phyloP scores from a whole-genome alignment of 345 rosid species.

The Lepidium sativum region DNA sequence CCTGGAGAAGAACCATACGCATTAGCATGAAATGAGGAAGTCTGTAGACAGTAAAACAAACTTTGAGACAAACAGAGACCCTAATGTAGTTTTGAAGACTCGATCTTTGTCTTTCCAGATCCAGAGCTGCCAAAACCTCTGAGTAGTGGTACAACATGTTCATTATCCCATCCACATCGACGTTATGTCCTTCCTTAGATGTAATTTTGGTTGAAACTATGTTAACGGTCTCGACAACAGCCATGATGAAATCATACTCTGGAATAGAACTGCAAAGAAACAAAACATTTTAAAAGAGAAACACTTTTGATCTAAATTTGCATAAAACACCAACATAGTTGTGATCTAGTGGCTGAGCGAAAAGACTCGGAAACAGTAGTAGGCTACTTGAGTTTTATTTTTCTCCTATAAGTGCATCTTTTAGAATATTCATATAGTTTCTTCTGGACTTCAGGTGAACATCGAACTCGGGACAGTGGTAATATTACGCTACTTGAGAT shows the following conservation, averaged over 20 bases:
- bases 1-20: not conserved
- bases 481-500: too few relatives aligned
- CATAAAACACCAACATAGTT: too few relatives aligned
- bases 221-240: not conserved
- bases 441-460: too few relatives aligned
- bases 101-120: not conserved
- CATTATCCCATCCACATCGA: not conserved
- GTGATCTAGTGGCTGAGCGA: too few relatives aligned
- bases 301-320: not conserved
- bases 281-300: not conserved
- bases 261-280: not conserved
- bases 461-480: too few relatives aligned
- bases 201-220: not conserved
- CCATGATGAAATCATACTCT: not conserved
- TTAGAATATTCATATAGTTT: too few relatives aligned
- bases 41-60: too few relatives aligned
- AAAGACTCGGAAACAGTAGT: too few relatives aligned
- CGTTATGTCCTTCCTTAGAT: not conserved
- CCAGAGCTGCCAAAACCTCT: not conserved
- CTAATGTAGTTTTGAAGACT: not conserved
- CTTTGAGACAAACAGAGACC: not conserved
- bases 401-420: too few relatives aligned
- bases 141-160: not conserved
- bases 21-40: not conserved
- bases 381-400: too few relatives aligned